Percentiles rank a stretch among this genome's conserved stretches.
These are phyloP conservation scores for Anethum foeniculum DNA, from an alignment of 140 eudicot species.

Conservation along the genomic window DNA sequence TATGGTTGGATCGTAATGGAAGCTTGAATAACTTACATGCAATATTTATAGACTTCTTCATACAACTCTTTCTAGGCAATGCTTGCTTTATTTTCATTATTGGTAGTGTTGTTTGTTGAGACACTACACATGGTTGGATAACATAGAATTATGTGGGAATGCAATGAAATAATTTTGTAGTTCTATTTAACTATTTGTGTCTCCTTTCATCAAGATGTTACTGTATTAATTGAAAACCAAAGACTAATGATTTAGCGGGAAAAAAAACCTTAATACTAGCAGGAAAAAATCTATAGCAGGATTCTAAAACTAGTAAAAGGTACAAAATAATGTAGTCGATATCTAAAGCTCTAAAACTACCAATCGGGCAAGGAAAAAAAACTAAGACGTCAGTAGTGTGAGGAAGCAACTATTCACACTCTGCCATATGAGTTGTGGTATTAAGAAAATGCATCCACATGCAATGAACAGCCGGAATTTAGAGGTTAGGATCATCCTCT, in stretches of 20 bases:
- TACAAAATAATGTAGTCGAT: not conserved
- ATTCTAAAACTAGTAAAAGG: not conserved
- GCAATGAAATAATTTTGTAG: not conserved
- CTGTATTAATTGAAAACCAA: not conserved
- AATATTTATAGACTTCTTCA: not conserved
- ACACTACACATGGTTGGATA: not conserved
- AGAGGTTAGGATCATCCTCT: not conserved
- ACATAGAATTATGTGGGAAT: not conserved
- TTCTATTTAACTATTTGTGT: not conserved
- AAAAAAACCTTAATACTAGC: not conserved
- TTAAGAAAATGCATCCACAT: conserved; percentile 5
- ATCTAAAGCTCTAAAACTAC: not conserved
- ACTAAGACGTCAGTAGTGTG: not conserved
- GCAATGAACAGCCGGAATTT: not conserved
- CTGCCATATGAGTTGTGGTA: not conserved
- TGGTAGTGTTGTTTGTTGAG: not conserved
- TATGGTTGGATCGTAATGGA: not conserved
- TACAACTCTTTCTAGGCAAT: not conserved
- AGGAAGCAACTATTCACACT: conserved; percentile 3
- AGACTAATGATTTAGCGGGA: not conserved
- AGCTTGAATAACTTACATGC: not conserved
- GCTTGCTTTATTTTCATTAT: not conserved
- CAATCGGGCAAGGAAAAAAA: not conserved
- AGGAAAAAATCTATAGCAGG: not conserved
- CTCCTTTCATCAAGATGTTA: not conserved